A percentile compares a stretch with the other conserved stretches of the same genome.
Conservation (phyloP, 495 filamentous ascomycete species). For the Trichoderma orchidacearum region DNA sequence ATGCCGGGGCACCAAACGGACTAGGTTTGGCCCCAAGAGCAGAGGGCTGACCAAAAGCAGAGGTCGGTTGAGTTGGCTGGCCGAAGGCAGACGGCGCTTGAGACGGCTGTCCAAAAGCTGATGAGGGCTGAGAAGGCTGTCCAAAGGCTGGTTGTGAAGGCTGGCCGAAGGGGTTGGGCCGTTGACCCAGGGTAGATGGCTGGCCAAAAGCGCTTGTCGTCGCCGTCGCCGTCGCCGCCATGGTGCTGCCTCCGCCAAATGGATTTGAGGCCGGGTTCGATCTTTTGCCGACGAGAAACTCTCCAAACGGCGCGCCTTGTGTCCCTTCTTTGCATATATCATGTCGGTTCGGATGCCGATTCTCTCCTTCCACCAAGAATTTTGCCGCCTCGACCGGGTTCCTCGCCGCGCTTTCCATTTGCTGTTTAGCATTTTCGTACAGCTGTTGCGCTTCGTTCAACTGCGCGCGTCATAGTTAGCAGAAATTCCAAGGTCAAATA, state of each 20-base stretch:
- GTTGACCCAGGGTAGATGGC: slow-evolving; percentile 22
- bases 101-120: slow-evolving; percentile 16
- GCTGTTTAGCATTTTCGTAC: slow-evolving; percentile 45
- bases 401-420: slow-evolving; percentile 51
- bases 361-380: slow-evolving; percentile 51
- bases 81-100: slow-evolving; percentile 25
- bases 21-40: slow-evolving; percentile 10
- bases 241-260: slow-evolving; percentile 15
- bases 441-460: slow-evolving; percentile 46
- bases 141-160: slow-evolving; percentile 20
- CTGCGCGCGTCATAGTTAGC: slow-evolving; percentile 16
- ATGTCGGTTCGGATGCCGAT: slow-evolving; percentile 68
- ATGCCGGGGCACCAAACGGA: slow-evolving; percentile 14
- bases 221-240: not conserved
- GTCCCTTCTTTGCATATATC: slow-evolving; percentile 46
- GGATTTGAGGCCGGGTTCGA: slow-evolving; percentile 6
- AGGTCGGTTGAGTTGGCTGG: slow-evolving; percentile 23
- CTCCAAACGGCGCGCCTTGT: slow-evolving; percentile 14
- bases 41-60: slow-evolving; percentile 17
- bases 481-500: not conserved
- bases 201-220: slow-evolving; percentile 26
- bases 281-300: slow-evolving; percentile 8
- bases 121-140: slow-evolving; percentile 22
- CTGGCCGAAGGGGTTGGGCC: slow-evolving; percentile 24
- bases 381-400: slow-evolving; percentile 60